Evolutionary conservation across 2,329 filamentous ascomycete genomes (phyloP), one percentile per base, ranked within the genome.

Genomic region (Claviceps humidiphila): DNA sequence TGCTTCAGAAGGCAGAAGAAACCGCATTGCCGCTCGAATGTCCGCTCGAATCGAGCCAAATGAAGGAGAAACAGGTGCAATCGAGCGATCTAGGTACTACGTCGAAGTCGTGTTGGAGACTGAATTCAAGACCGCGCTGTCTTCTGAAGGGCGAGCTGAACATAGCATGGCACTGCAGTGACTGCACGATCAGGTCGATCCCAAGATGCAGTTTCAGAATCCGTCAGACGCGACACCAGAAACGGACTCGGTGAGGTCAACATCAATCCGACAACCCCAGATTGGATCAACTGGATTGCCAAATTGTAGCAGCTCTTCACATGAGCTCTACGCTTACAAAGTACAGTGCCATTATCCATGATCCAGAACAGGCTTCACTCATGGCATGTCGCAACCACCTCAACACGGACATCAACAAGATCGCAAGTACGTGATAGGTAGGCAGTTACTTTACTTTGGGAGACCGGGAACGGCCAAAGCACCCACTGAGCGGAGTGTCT

Each of bases 381-480:
- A 53, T 40, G 50, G 41, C 53, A 67, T 75, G 71, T 75, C 64
- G 71, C 61, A 65, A 74, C 65, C 70, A 72, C 71, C 73, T 73
- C 74, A 76, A 55, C 74, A 73, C 73, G 70, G 71, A 68, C 66
- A 65, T 66, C 70, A 72, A 71, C 48, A 53, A 60, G 57, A 61
- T 55, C 66, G 60, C 57, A 60, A 60, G 59, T 55, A 62, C 63
- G 71, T 74, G 70, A 63, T 70, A 67, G 57, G 68, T 65, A 71
- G 72, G 71, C 65, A 63, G 62, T 71, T 67, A 69, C 71, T 62
- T 71, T 68, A 55, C 59, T 76, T 54, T 71, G 59, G 73, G 72
- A 66, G 74, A 74, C 74, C 72, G 74, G 74, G 74, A 76, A 76
- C 74, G 74, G 73, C 74, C 70, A 72, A 67, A 67, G 74, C 68